Conservation (phyloP, 805 yeast species). For the Nakazawaea peltata region DNA sequence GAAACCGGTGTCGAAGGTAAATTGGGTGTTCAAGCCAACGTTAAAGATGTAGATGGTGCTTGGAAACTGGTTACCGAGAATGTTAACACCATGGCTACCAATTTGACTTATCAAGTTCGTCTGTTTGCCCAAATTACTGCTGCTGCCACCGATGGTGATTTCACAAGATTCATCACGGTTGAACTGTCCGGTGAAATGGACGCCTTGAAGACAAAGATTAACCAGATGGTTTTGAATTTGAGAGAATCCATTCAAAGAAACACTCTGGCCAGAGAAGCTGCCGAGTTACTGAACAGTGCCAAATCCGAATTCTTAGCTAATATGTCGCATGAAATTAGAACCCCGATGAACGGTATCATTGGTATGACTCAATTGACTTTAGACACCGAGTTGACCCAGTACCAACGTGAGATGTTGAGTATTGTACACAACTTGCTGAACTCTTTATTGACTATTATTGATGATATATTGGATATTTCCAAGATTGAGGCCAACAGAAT, state of each 20-base stretch:
- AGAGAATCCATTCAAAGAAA: slow-evolving; percentile 87
- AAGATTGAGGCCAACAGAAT: slow-evolving; percentile 90
- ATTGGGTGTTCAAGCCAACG: slow-evolving; percentile 88
- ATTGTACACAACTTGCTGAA: slow-evolving; percentile 86
- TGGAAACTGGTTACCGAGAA: slow-evolving; percentile 91
- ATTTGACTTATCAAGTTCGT: slow-evolving; percentile 84
- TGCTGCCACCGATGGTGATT: slow-evolving; percentile 91
- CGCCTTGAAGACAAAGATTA: slow-evolving; percentile 53
- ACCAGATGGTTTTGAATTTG: slow-evolving; percentile 80
- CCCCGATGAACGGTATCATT: slow-evolving; percentile 89
- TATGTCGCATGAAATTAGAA: slow-evolving; percentile 81
- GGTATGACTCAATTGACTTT: slow-evolving; percentile 89
- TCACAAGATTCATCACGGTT: slow-evolving; percentile 82
- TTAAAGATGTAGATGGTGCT: slow-evolving; percentile 80
- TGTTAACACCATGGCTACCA: slow-evolving; percentile 92
- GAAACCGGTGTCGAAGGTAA: slow-evolving; percentile 94
- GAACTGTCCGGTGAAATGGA: slow-evolving; percentile 92
- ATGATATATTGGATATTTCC: slow-evolving; percentile 85
- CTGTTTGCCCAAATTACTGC: slow-evolving; percentile 92
- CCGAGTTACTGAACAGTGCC: slow-evolving; percentile 82
- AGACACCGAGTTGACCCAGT: slow-evolving; percentile 84
- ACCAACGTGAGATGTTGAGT: slow-evolving; percentile 85
- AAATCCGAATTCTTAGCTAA: slow-evolving; percentile 88
- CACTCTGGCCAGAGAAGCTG: slow-evolving; percentile 92
- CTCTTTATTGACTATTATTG: slow-evolving; percentile 78